Evolutionary conservation across 805 yeast genomes (phyloP).

Genomic region (Kodamaea restingae): DNA sequence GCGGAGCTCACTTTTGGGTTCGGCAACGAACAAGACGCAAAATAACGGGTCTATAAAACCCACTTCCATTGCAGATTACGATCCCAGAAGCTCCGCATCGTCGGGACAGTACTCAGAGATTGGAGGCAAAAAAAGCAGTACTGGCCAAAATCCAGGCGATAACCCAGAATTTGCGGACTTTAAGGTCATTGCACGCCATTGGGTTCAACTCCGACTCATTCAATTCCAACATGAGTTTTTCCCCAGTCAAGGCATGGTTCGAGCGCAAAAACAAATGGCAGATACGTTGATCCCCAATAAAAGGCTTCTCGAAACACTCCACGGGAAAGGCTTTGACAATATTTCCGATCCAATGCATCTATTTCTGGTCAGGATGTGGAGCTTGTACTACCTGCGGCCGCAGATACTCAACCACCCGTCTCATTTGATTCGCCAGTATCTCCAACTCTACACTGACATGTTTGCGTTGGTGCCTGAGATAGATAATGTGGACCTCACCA

Average conservation of each 20-base stretch:
- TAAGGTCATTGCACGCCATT: constrained; percentile 17
- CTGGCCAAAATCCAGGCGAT: too few relatives aligned
- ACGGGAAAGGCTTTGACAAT: constrained; percentile 13
- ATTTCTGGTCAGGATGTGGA: constrained; percentile 15
- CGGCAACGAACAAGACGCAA: too few relatives aligned
- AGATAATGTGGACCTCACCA: neutral
- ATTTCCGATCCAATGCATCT: constrained; percentile 8
- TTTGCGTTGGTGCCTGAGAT: constrained; percentile 9
- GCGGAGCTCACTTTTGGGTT: too few relatives aligned
- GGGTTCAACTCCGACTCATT: constrained; percentile 28
- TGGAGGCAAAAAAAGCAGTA: too few relatives aligned
- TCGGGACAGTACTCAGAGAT: too few relatives aligned
- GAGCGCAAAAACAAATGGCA: constrained; percentile 22
- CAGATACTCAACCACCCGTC: constrained; percentile 7
- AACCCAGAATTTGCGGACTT: constrained; percentile 14
- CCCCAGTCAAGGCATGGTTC: constrained; percentile 25
- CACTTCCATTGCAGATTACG: too few relatives aligned
- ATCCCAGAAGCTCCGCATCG: too few relatives aligned
- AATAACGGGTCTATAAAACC: too few relatives aligned
- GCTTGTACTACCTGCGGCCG: constrained; percentile 20
- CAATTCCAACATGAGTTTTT: constrained; percentile 25
- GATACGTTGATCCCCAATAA: constrained; percentile 24
- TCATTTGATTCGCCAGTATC: constrained; percentile 16
- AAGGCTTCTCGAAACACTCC: constrained; percentile 15
- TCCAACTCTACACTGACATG: constrained; percentile 16